These are phyloP conservation scores for Stagonosporopsis rhizophila DNA, from an alignment of 2,329 filamentous ascomycete species.

Conservation along the genomic window DNA sequence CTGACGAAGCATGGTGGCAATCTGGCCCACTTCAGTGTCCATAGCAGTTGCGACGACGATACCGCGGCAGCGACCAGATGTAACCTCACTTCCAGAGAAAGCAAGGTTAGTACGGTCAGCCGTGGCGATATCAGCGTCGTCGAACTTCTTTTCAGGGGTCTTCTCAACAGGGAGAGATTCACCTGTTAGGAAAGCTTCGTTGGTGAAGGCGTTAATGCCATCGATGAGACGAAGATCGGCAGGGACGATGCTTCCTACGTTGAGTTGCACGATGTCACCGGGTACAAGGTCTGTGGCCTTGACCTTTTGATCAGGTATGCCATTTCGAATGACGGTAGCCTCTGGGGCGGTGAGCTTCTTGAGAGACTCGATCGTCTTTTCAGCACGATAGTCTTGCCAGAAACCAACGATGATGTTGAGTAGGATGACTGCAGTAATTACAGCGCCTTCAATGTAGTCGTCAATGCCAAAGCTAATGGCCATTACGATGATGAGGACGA, in stretches of 20 bases:
- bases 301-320: constrained; percentile 43
- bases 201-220: constrained; percentile 76
- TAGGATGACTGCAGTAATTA: constrained; percentile 69
- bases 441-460: constrained; percentile 69
- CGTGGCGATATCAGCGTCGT: constrained; percentile 59
- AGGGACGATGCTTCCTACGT: constrained; percentile 68
- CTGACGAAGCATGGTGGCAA: constrained; percentile 72
- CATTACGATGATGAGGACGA: constrained; percentile 77
- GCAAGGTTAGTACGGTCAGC: constrained; percentile 75
- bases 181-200: constrained; percentile 77
- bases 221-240: constrained; percentile 69
- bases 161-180: constrained; percentile 75
- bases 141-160: constrained; percentile 62
- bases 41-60: constrained; percentile 75
- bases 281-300: constrained; percentile 49
- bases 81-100: constrained; percentile 76
- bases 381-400: constrained; percentile 59
- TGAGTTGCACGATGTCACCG: constrained; percentile 50
- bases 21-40: constrained; percentile 77
- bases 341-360: constrained; percentile 50
- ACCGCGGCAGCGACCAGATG: constrained; percentile 71
- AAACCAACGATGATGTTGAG: constrained; percentile 71
- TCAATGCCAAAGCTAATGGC: constrained; percentile 69
- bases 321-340: constrained; percentile 48
- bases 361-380: constrained; percentile 52